phyloP scores from a whole-genome alignment of 2,329 filamentous ascomycete species.

The Calonectria pteridis region DNA sequence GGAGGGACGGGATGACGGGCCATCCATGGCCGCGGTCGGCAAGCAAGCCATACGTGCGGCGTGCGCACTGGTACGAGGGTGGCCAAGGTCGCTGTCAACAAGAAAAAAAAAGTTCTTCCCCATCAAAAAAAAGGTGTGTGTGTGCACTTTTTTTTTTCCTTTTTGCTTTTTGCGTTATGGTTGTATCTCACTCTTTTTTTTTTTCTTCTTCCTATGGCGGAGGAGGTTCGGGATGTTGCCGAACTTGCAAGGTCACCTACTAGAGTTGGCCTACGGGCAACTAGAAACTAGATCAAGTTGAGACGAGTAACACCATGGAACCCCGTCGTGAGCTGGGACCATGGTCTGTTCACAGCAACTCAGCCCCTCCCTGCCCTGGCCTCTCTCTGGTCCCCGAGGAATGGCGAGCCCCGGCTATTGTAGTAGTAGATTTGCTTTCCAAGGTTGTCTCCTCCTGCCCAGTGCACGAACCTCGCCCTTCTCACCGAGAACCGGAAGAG shows the following conservation, averaged over 20 bases:
- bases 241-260: conserved; percentile 13
- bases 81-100: conserved; percentile 23
- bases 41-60: conserved; percentile 27
- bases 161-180: background rate
- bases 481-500: conserved; percentile 36
- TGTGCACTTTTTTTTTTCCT: background rate
- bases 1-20: conserved; percentile 27
- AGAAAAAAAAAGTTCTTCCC: conserved; percentile 17
- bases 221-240: conserved; percentile 23
- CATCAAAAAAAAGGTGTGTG: conserved; percentile 20
- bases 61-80: conserved; percentile 13
- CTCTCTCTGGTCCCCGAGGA: conserved; percentile 5
- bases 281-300: background rate
- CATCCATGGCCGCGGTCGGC: conserved; percentile 19
- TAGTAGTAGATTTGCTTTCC: conserved; percentile 1
- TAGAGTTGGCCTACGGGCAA: conserved; percentile 22
- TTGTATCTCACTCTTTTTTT: background rate
- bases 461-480: conserved; percentile 26
- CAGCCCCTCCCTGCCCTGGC: background rate
- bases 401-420: conserved; percentile 28
- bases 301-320: background rate
- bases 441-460: background rate
- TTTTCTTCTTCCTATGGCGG: background rate
- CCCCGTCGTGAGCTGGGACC: background rate
- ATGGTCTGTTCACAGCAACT: background rate